Conservation (phyloP, 805 yeast genomes). For the Saccharomycopsis fibuligera region DNA sequence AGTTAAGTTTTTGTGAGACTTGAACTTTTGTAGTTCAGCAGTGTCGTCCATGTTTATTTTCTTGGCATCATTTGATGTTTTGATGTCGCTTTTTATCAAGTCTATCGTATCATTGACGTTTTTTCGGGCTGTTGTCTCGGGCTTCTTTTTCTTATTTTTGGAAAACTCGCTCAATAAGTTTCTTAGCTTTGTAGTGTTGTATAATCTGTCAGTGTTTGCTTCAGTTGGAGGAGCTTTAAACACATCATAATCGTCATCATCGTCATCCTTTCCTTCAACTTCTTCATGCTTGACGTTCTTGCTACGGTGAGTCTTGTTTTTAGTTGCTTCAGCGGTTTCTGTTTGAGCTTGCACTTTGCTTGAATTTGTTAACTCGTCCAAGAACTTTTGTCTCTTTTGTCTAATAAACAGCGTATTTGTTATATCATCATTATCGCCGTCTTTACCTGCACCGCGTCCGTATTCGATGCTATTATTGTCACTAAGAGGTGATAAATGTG, state of each 20-base stretch:
- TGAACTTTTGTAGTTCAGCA: neutral
- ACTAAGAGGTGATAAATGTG: constrained; percentile 1
- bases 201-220: neutral
- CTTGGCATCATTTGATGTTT: neutral
- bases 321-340: neutral
- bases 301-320: neutral
- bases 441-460: constrained; percentile 1
- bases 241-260: neutral
- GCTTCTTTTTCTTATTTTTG: neutral
- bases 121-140: neutral
- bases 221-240: too few relatives aligned
- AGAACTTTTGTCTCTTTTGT: constrained; percentile 1
- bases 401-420: constrained; percentile 10
- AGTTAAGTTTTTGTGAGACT: neutral
- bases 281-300: neutral
- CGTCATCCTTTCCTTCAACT: neutral
- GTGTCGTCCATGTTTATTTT: neutral
- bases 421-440: neutral
- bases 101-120: too few relatives aligned
- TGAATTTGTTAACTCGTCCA: neutral
- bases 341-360: neutral
- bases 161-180: neutral
- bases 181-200: neutral
- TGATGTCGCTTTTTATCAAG: too few relatives aligned
- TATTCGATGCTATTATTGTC: constrained; percentile 6